Evolutionary conservation across 2,329 filamentous ascomycete genomes (phyloP).

Genomic region (Paracorniculantispora psalliotae): DNA sequence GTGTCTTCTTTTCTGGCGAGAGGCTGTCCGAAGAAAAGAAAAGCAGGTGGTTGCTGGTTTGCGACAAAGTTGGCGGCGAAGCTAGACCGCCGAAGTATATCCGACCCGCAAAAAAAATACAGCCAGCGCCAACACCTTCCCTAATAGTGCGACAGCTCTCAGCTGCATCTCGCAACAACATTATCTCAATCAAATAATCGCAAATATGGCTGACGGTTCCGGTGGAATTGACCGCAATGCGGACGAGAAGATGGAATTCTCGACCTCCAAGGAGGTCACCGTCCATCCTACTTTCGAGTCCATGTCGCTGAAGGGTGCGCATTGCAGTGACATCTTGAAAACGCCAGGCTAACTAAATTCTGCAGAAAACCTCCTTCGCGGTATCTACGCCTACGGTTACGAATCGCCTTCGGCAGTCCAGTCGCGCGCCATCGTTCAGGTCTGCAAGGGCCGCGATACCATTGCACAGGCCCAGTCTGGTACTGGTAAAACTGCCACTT

Average conservation of each 20-base stretch:
- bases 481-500: constrained; percentile 94
- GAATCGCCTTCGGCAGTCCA: constrained; percentile 97
- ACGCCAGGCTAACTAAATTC: constrained; percentile 2
- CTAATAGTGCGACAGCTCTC: background rate
- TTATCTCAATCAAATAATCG: background rate
- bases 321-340: constrained; percentile 2
- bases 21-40: background rate
- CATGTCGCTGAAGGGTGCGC: constrained; percentile 82
- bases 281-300: constrained; percentile 91
- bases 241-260: constrained; percentile 97
- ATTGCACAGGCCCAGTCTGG: constrained; percentile 97
- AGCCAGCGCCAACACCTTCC: background rate
- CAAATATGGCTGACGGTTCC: constrained; percentile 78
- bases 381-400: constrained; percentile 97
- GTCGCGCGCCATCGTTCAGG: constrained; percentile 95
- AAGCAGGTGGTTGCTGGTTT: background rate
- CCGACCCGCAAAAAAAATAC: constrained; percentile 20
- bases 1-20: background rate
- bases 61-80: constrained; percentile 7
- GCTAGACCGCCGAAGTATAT: constrained; percentile 25
- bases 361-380: constrained; percentile 84
- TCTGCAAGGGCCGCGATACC: constrained; percentile 98
- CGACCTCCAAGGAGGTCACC: constrained; percentile 95
- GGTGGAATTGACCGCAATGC: constrained; percentile 79
- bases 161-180: background rate